Evolutionary conservation across 1,284 basidiomycete species (phyloP).

Genomic region (Sporisorium sorghi): DNA sequence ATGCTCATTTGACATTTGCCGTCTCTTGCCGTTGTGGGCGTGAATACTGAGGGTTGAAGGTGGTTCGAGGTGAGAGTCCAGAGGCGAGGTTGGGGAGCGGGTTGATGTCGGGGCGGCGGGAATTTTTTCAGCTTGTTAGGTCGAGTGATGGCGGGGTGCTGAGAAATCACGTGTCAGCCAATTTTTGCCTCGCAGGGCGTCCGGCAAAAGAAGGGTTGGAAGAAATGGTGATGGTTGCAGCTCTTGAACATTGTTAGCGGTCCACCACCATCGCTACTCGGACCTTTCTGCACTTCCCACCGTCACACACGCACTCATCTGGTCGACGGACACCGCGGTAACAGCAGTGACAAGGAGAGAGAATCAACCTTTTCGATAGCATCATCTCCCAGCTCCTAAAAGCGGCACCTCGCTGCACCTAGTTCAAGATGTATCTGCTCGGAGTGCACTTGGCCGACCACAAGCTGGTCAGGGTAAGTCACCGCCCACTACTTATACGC

Average conservation of each 20-base stretch:
- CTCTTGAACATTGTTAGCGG: neutral
- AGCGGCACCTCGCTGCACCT: neutral
- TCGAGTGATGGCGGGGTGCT: neutral
- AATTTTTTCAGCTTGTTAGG: constrained; percentile 1
- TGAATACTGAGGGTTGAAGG: no score
- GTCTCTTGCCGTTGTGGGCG: neutral
- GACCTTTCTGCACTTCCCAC: neutral
- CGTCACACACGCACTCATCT: neutral
- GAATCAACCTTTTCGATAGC: no score
- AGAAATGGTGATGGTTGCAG: constrained; percentile 9
- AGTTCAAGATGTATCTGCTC: constrained; percentile 64
- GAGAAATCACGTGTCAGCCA: constrained; percentile 35
- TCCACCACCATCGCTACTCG: neutral
- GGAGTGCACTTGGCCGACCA: constrained; percentile 67
- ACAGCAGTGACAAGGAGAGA: neutral
- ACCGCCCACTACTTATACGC: neutral
- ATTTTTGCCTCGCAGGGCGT: constrained; percentile 15
- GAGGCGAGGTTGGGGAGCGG: neutral
- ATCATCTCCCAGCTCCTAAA: no score
- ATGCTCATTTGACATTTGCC: constrained; percentile 3
- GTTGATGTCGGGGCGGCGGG: neutral
- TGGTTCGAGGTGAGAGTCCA: neutral
- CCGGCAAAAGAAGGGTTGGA: constrained; percentile 4
- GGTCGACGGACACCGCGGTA: neutral
- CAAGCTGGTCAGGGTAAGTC: constrained; percentile 67